phyloP scores from a whole-genome alignment of 208 protist species.

The Leishmania arabica region DNA sequence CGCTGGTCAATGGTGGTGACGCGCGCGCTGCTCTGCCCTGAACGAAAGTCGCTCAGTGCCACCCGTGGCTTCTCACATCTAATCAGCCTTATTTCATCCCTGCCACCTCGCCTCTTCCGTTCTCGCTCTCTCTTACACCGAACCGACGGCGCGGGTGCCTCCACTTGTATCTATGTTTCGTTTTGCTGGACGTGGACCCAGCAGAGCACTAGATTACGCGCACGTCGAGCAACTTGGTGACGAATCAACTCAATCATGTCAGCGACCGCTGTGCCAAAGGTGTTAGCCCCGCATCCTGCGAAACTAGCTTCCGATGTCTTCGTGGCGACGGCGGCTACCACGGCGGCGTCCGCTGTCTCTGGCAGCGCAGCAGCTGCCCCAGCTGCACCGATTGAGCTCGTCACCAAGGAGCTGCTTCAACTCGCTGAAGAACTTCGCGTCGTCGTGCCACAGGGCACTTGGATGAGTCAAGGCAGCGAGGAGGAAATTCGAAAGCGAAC shows the following conservation, averaged over 20 bases:
- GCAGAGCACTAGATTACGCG: background rate
- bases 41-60: background rate
- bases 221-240: background rate
- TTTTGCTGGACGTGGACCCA: background rate
- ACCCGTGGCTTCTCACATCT: background rate
- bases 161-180: background rate
- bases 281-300: background rate
- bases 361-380: background rate
- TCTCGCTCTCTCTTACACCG: background rate
- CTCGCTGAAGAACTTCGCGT: constrained; percentile 62
- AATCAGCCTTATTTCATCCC: background rate
- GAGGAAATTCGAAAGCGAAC: constrained; percentile 73
- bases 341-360: no score
- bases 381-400: constrained; percentile 16
- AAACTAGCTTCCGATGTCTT: background rate
- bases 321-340: background rate
- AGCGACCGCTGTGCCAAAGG: background rate
- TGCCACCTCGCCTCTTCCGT: background rate
- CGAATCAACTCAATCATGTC: background rate
- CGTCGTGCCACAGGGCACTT: constrained; percentile 69
- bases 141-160: background rate
- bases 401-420: constrained; percentile 66
- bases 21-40: background rate
- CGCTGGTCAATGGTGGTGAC: background rate
- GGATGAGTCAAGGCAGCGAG: constrained; percentile 83